A percentile compares a stretch with the other conserved stretches of the same genome.
Conservation (phyloP, 345 rosid species). For the Hypericum perforatum region DNA sequence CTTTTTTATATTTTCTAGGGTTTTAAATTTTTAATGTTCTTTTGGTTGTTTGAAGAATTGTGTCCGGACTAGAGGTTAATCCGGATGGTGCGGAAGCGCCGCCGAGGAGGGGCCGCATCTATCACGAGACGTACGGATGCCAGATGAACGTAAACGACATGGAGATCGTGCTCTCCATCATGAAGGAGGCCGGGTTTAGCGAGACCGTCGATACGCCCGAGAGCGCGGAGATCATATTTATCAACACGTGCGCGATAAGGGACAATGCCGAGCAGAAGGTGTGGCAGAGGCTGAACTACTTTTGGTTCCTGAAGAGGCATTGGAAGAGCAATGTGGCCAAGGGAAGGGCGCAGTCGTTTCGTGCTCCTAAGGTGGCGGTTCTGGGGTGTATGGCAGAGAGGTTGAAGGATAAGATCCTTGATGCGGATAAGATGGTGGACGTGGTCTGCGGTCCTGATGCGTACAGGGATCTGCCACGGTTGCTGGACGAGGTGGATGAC, state of each 20-base stretch:
- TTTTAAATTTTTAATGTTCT: neutral
- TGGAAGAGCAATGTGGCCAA: conserved; percentile 69
- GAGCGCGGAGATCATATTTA: conserved; percentile 78
- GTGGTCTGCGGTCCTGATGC: conserved; percentile 98
- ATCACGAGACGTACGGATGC: conserved; percentile 92
- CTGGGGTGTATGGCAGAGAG: conserved; percentile 99
- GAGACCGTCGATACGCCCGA: conserved; percentile 66
- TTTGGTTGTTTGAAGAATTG: conserved; percentile 26
- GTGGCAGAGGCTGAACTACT: conserved; percentile 94
- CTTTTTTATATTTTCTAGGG: no score
- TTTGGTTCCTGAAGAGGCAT: conserved; percentile 84
- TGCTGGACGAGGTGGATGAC: conserved; percentile 74
- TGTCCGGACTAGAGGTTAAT: conserved; percentile 14
- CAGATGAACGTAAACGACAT: conserved; percentile 92
- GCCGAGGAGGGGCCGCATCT: conserved; percentile 55
- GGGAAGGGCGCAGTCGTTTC: conserved; percentile 58
- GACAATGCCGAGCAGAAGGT: conserved; percentile 92
- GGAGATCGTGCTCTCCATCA: conserved; percentile 86
- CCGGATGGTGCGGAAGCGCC: conserved; percentile 18
- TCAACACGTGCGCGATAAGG: conserved; percentile 85
- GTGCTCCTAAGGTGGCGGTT: conserved; percentile 84
- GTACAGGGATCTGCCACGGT: conserved; percentile 75
- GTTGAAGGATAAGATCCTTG: conserved; percentile 78
- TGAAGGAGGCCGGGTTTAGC: conserved; percentile 70
- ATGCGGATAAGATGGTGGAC: conserved; percentile 95